A percentile compares a stretch with the other conserved stretches of the same genome.
Evolutionary conservation across 352 stramenopile species (phyloP).

Genomic region (Blastocystis sp.): DNA sequence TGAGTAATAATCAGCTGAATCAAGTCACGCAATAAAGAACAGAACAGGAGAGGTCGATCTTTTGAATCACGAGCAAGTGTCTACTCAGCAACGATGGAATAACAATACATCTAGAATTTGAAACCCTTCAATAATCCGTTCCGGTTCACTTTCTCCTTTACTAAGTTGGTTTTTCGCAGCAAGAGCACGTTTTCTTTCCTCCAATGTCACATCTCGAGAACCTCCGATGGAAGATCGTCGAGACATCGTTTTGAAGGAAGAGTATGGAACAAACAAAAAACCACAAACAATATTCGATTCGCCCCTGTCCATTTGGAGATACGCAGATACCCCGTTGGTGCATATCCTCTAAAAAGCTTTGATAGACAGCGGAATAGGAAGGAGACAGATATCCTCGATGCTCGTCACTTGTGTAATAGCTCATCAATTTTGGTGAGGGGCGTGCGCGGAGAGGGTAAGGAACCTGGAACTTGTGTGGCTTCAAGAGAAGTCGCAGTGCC

Average conservation of each 20-base stretch:
- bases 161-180: conserved; percentile 13
- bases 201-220: not conserved
- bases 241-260: not conserved
- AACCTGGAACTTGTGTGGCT: conserved; percentile 21
- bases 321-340: conserved; percentile 28
- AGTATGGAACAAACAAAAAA: conserved; percentile 34
- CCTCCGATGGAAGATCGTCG: not conserved
- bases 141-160: not conserved
- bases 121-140: conserved; percentile 20
- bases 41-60: conserved; percentile 36
- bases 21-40: conserved; percentile 30
- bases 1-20: not conserved
- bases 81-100: not conserved
- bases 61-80: conserved; percentile 15
- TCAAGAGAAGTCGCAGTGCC: conserved; percentile 41
- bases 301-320: conserved; percentile 48
- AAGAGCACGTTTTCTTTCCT: conserved; percentile 6
- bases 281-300: conserved; percentile 28
- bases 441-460: conserved; percentile 35
- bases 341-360: conserved; percentile 55
- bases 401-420: conserved; percentile 38
- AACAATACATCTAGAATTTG: conserved; percentile 28
- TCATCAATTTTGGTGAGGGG: conserved; percentile 39
- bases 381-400: conserved; percentile 58
- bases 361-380: conserved; percentile 16